Evolutionary conservation across 176 grass and related monocot genomes (phyloP), one percentile per base, ranked within the genome.

Genomic region (Aegilops umbellulata): DNA sequence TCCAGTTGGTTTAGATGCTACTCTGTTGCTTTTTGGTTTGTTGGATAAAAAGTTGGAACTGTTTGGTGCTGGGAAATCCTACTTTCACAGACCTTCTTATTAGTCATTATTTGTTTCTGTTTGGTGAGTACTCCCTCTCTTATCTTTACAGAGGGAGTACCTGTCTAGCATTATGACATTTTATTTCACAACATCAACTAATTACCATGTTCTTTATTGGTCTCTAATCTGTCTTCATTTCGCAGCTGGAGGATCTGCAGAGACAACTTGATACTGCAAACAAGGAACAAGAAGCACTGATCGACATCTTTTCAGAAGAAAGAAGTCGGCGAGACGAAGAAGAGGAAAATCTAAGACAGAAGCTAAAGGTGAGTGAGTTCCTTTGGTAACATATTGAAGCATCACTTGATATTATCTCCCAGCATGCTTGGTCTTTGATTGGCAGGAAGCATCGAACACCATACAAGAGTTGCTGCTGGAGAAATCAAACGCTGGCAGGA

Each of bases 251-350:
- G 90, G 97, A 86, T 83, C 51, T 86, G 69, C 74, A 94, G 35
- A 88, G 90, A 74, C 91, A 96, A 78, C 80, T 99, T 71, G 94
- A 96, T 82, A 83, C 86, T 71, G 57, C 90, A 77, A 90, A 83
- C 70, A 94, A 94, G 75, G 97, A 99, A 76, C 97, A 99, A 82
- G 97, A 96, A 80, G 94, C 97, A 39, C 63, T 96, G 70, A 99
- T 99, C 1, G 92, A 93, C 29, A 90, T 99, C 42, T 99, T 99
- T 87, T 92, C 97, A 39, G 97, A 99, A 85, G 97, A 99, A 93
- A 95, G 94, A 80, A 92, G 10, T 53, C 90, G 90, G 3, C 88
- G 94, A 61, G 94, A 92, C 65, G 82, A 73, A 86, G 97, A 99
- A 49, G 97, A 96, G 79, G 97, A 91, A 63, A 88, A 80, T 78